A percentile compares a stretch with the other conserved stretches of the same genome.
Evolutionary conservation across 257 asterid genomes (phyloP).

Genomic region (Ophiorrhiza pumila): DNA sequence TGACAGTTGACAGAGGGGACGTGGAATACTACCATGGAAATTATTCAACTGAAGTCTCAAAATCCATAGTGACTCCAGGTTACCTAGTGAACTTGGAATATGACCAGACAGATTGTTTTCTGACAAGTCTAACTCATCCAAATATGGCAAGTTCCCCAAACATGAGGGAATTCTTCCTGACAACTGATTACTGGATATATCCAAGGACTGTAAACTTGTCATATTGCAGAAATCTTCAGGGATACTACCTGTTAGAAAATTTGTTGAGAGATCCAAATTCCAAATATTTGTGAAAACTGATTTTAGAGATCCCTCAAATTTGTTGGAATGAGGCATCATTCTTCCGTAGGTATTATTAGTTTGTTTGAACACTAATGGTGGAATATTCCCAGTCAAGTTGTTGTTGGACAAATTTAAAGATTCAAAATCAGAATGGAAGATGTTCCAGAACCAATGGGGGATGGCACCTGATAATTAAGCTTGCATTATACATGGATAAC

Average conservation of each 20-base stretch:
- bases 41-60: slow-evolving; percentile 19
- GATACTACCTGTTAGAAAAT: slow-evolving; percentile 8
- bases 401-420: slow-evolving; percentile 16
- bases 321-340: slow-evolving; percentile 11
- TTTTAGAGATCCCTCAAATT: slow-evolving; percentile 13
- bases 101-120: slow-evolving; percentile 17
- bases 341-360: background rate
- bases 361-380: background rate
- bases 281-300: slow-evolving; percentile 4
- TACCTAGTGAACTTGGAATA: slow-evolving; percentile 27
- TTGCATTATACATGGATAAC: slow-evolving; percentile 2
- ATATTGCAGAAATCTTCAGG: slow-evolving; percentile 12
- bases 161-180: slow-evolving; percentile 19
- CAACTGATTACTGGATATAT: slow-evolving; percentile 13
- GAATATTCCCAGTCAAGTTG: slow-evolving; percentile 7
- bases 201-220: slow-evolving; percentile 1
- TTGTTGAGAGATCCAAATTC: background rate
- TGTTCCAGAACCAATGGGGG: slow-evolving; percentile 12
- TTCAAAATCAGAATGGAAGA: background rate
- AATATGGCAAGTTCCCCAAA: slow-evolving; percentile 3
- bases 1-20: slow-evolving; percentile 17
- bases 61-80: background rate
- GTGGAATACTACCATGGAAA: slow-evolving; percentile 20
- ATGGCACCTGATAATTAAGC: slow-evolving; percentile 9
- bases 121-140: slow-evolving; percentile 6